A percentile compares a stretch with the other conserved stretches of the same genome.
These are phyloP conservation scores for Fusarium anguioides DNA, from an alignment of 2,329 filamentous ascomycete species.

Conservation along the genomic window DNA sequence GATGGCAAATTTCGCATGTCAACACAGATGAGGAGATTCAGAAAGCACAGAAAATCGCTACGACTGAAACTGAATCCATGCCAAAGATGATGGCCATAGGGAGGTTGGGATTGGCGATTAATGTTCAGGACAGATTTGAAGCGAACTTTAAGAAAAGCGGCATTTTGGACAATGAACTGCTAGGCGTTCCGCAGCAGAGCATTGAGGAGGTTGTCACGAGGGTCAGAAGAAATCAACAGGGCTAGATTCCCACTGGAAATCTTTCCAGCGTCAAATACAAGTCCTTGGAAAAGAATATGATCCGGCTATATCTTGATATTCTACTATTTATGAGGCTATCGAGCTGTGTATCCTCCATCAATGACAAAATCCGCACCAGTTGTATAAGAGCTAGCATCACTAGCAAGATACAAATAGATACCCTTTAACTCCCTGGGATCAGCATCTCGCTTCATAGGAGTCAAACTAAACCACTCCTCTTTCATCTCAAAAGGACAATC, in stretches of 20 bases:
- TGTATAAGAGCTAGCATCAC: conserved; percentile 30
- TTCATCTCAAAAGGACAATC: conserved; percentile 50
- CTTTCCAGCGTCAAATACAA: not conserved
- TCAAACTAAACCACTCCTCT: conserved; percentile 50
- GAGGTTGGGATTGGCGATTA: not conserved
- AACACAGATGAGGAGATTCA: not conserved
- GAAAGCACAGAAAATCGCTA: not conserved
- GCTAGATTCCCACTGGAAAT: not conserved
- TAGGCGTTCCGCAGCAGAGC: not conserved
- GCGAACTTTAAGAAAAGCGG: not conserved
- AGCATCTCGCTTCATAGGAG: conserved; percentile 46
- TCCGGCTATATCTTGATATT: too few relatives aligned
- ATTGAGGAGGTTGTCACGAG: not conserved
- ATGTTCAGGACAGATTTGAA: not conserved
- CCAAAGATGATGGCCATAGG: not conserved
- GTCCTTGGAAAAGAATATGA: too few relatives aligned
- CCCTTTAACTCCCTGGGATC: conserved; percentile 49
- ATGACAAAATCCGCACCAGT: conserved; percentile 18
- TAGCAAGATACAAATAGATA: conserved; percentile 46
- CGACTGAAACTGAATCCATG: not conserved
- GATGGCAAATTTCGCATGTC: not conserved
- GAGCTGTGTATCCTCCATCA: conserved; percentile 37
- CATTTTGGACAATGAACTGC: not conserved
- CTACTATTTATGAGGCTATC: not conserved
- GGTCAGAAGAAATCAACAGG: not conserved